Evolutionary conservation across 2,329 filamentous ascomycete species (phyloP), one percentile per base, ranked within the genome.

Genomic region (Trichoderma arundinaceum): DNA sequence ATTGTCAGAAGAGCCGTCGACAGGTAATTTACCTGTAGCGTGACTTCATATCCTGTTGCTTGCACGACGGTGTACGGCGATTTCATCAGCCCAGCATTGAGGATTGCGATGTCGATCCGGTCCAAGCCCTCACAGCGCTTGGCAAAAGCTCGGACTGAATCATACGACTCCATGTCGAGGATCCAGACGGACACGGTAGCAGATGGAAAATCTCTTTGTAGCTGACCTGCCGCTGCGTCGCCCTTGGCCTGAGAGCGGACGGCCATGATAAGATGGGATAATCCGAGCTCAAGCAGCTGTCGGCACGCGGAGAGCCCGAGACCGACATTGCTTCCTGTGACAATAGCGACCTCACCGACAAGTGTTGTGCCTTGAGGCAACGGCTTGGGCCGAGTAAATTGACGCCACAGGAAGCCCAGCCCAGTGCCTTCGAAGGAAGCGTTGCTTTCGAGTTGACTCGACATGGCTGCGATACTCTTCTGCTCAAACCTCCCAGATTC

Each of bases 321-420:
- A 1, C 78, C 77, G 7, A 67, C 70, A 62, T 77, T 79, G 28
- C 74, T 71, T 7, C 77, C 78, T 4, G 76, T 77, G 22, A 79
- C 65, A 53, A 78, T 68, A 46, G 76, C 66, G 2, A 70, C 67
- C 28, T 72, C 65, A 6, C 69, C 70, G 13, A 1, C 19, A 15
- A 56, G 60, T 1, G 56, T 10, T 5, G 19, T 46, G 12, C 17
- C 56, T 10, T 7, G 6, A 7, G 56, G 41, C 10, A 59, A 13
- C 2, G 56, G n/a, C 17, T 59, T 59, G 7, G 32, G 56, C 15
- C 32, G 35, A 9, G 56, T 59, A 6, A 59, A 48, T 38, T 59
- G 56, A 1, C 56, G 56, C 41, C 17, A 7, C 43, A 59, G 41
- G 12, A 59, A 59, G 28, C 56, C 56, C 9, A 59, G 7, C n/a